phyloP scores from a whole-genome alignment of 164 flowering plant genomes.

The Echeveria elegans region DNA sequence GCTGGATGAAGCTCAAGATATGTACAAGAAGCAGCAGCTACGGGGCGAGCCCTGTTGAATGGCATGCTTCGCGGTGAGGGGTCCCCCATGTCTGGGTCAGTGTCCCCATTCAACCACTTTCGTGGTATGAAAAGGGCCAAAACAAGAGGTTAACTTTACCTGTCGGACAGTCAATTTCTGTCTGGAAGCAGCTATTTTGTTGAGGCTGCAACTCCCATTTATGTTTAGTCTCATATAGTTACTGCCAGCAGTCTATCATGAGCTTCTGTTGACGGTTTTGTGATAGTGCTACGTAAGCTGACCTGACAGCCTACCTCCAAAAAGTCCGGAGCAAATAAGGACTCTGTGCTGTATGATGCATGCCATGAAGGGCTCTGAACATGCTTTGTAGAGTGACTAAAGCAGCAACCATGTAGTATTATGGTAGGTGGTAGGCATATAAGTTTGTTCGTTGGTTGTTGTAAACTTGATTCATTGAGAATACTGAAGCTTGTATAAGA shows the following conservation, averaged over 20 bases:
- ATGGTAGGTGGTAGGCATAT: not conserved
- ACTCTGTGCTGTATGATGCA: not conserved
- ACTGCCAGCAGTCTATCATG: not conserved
- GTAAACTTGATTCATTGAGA: not conserved
- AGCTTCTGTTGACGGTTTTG: not conserved
- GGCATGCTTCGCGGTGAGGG: not conserved
- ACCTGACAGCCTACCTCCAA: not conserved
- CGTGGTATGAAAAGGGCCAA: not conserved
- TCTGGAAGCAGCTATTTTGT: not conserved
- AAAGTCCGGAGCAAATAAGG: not conserved
- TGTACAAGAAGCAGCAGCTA: conserved; percentile 18
- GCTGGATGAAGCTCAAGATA: conserved; percentile 88
- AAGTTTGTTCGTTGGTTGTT: not conserved
- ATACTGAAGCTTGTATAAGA: not conserved
- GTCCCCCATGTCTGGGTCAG: not conserved
- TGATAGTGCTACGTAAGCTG: not conserved
- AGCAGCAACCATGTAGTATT: not conserved
- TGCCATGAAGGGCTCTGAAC: not conserved
- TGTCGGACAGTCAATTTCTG: not conserved
- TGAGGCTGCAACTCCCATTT: not conserved
- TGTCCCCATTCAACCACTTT: not conserved
- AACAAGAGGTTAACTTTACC: not conserved
- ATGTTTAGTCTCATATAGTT: not conserved
- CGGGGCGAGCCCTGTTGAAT: not conserved
- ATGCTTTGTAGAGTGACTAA: not conserved